Conservation (phyloP, 1,139 yeast species). For the Nadsonia starkeyi-henricii region DNA sequence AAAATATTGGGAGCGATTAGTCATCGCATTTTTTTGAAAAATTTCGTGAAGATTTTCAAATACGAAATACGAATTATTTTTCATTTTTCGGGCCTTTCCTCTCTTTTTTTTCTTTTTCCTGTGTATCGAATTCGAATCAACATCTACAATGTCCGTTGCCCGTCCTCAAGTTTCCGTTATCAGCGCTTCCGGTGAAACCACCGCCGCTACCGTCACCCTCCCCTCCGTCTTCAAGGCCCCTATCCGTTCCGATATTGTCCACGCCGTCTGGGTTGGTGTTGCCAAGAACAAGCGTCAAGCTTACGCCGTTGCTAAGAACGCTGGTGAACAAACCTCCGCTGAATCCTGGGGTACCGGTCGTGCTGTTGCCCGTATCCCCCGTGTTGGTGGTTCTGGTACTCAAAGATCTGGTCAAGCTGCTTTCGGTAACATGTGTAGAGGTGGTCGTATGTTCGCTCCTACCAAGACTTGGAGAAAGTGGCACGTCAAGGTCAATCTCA, state of each 20-base stretch:
- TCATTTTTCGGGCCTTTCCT: neutral
- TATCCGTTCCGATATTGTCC: conserved; percentile 98
- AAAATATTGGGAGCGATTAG: neutral
- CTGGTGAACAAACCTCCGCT: conserved; percentile 99
- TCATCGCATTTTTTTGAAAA: neutral
- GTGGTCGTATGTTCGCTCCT: conserved; percentile 99
- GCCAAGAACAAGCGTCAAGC: conserved; percentile 99
- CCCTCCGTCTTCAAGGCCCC: conserved; percentile 99
- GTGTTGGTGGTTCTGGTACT: conserved; percentile 99
- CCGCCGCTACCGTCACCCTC: conserved; percentile 74
- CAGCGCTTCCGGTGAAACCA: conserved; percentile 76
- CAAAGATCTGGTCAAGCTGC: conserved; percentile 99
- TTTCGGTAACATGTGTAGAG: conserved; percentile 99
- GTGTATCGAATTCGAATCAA: neutral
- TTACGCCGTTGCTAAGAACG: conserved; percentile 97
- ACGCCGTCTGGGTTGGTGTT: conserved; percentile 94
- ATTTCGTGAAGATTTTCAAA: neutral
- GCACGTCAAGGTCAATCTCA: conserved; percentile 99
- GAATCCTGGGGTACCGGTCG: conserved; percentile 99
- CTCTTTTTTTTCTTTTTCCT: neutral
- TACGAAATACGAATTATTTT: neutral
- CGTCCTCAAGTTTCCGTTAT: conserved; percentile 97
- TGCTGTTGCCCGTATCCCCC: conserved; percentile 99
- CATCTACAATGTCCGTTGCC: conserved; percentile 42
- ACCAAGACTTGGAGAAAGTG: conserved; percentile 99